Percentiles rank a stretch among this genome's conserved stretches.
phyloP scores from a whole-genome alignment of 345 rosid genomes.

The Cardamine occulta region DNA sequence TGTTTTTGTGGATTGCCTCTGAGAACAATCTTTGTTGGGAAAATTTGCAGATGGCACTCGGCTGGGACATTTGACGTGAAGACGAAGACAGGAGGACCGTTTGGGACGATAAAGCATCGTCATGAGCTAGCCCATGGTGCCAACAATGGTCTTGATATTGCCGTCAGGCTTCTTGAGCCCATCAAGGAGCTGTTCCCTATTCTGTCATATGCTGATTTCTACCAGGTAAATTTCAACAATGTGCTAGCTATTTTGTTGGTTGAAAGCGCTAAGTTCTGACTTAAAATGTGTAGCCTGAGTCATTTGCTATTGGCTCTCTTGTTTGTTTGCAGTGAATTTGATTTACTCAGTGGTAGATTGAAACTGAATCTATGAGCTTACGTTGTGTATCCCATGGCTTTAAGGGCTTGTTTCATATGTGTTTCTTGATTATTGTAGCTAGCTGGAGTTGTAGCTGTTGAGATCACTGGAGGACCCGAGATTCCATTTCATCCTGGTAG shows the following conservation, averaged over 20 bases:
- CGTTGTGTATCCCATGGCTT: background rate
- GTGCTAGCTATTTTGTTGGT: too few species aligned
- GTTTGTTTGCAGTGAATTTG: constrained; percentile 3
- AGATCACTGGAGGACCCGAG: constrained; percentile 88
- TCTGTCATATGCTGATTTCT: constrained; percentile 77
- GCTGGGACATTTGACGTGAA: constrained; percentile 82
- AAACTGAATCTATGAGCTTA: background rate
- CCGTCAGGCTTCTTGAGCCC: constrained; percentile 74
- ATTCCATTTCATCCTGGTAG: constrained; percentile 91
- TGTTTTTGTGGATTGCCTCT: background rate
- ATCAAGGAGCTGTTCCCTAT: constrained; percentile 72
- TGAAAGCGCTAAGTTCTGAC: background rate
- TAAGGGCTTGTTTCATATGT: constrained; percentile 2
- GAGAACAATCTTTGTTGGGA: background rate
- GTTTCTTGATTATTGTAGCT: constrained; percentile 48
- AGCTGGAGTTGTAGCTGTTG: constrained; percentile 88
- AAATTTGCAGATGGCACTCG: constrained; percentile 80
- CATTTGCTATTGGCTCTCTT: background rate
- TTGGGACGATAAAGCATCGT: constrained; percentile 77
- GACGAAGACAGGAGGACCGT: constrained; percentile 86
- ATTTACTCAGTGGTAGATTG: background rate
- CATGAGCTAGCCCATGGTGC: constrained; percentile 76
- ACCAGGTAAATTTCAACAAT: constrained; percentile 53
- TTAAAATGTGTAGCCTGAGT: background rate
- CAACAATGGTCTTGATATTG: constrained; percentile 90